phyloP scores from a whole-genome alignment of 495 filamentous ascomycete species.

The Penicillium simplicissimum region DNA sequence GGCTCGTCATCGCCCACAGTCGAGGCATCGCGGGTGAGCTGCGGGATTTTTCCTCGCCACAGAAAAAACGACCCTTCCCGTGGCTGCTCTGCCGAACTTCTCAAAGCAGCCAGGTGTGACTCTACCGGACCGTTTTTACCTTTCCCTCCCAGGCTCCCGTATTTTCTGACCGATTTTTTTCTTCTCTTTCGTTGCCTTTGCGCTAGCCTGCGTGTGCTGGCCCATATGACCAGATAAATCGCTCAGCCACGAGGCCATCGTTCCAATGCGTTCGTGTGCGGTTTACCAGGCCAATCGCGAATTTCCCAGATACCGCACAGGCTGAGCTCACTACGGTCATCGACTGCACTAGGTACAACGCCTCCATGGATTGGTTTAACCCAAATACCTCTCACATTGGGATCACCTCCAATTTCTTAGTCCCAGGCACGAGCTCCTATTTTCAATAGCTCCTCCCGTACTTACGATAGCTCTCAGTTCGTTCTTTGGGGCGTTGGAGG shows the following conservation, averaged over 20 bases:
- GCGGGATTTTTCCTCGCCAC: conserved; percentile 33
- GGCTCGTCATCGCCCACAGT: conserved; percentile 6
- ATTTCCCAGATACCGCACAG: neutral
- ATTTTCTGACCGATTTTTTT: neutral
- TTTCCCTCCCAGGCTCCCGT: conserved; percentile 6
- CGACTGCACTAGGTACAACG: neutral
- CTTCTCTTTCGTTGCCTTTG: neutral
- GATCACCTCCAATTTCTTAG: neutral
- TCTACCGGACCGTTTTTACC: neutral
- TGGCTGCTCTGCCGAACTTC: conserved; percentile 4
- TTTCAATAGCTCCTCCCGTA: neutral
- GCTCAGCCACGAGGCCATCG: conserved; percentile 14
- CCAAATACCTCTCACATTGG: conserved; percentile 3
- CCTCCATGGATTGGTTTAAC: conserved; percentile 3
- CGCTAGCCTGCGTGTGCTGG: neutral
- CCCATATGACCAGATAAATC: conserved; percentile 19
- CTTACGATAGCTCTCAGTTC: neutral
- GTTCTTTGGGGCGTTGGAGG: neutral
- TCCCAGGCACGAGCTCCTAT: too few species aligned
- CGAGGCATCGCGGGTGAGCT: conserved; percentile 12
- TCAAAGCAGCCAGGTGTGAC: conserved; percentile 12
- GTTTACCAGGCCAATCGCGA: conserved; percentile 26
- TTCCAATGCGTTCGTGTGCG: conserved; percentile 16
- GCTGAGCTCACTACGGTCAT: neutral
- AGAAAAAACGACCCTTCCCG: neutral